Evolutionary conservation across 83 land plant genomes (phyloP).

Genomic region (Picea abies): DNA sequence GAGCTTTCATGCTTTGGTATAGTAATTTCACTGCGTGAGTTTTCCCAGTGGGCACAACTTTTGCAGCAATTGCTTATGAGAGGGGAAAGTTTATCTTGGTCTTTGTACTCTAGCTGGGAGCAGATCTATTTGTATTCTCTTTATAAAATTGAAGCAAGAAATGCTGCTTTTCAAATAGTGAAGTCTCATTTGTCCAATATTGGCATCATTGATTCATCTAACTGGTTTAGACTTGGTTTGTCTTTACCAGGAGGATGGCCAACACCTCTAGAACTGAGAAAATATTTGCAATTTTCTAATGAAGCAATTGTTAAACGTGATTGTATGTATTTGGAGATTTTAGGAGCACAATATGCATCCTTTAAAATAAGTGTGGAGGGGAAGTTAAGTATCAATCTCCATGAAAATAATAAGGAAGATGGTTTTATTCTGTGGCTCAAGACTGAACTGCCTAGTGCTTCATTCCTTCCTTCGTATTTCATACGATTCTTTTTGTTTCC

Average conservation of each 20-base stretch:
- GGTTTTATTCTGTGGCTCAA: conserved; percentile 2
- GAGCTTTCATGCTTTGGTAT: conserved; percentile 45
- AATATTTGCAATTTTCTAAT: conserved; percentile 51
- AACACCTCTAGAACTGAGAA: conserved; percentile 44
- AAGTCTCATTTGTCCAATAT: conserved; percentile 26
- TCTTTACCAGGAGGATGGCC: conserved; percentile 96
- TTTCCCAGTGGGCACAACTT: conserved; percentile 82
- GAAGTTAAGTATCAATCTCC: not conserved
- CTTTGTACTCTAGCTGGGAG: conserved; percentile 83
- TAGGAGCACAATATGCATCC: conserved; percentile 56
- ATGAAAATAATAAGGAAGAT: not conserved
- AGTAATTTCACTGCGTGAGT: conserved; percentile 59
- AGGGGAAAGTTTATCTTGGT: conserved; percentile 68
- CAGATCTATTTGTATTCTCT: conserved; percentile 76
- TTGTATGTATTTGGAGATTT: conserved; percentile 66
- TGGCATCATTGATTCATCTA: not conserved
- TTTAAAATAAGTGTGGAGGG: conserved; percentile 23
- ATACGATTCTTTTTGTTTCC: conserved; percentile 40
- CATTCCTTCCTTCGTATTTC: conserved; percentile 25
- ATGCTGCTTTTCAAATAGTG: conserved; percentile 43
- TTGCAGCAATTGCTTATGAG: conserved; percentile 72
- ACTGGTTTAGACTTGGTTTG: conserved; percentile 27
- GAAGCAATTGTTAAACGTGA: conserved; percentile 70
- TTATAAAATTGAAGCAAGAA: conserved; percentile 48
- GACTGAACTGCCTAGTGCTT: conserved; percentile 4